Evolutionary conservation across 495 filamentous ascomycete species (phyloP).

Genomic region (Tuber indicum): DNA sequence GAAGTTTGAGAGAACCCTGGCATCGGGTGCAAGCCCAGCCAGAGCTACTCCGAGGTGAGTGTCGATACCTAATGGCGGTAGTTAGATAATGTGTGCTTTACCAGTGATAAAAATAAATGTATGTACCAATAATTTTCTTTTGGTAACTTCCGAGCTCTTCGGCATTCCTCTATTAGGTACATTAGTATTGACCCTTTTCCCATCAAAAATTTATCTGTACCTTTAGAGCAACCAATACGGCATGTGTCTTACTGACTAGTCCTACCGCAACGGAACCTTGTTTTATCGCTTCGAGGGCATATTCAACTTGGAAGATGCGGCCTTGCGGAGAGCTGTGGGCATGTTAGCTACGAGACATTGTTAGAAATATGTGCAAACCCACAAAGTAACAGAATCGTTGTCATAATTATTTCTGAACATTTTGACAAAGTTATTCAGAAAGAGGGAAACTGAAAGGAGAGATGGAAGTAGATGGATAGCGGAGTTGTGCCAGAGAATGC

Average conservation of each 20-base stretch:
- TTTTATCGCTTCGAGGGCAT: constrained; percentile 97
- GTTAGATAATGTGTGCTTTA: neutral
- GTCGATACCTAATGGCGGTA: constrained; percentile 57
- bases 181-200: constrained; percentile 7
- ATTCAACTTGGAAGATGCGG: constrained; percentile 99
- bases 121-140: constrained; percentile 81
- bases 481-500: constrained; percentile 29
- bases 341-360: constrained; percentile 18
- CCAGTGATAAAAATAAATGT: neutral
- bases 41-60: constrained; percentile 92
- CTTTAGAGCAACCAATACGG: constrained; percentile 92
- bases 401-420: constrained; percentile 99
- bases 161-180: constrained; percentile 71
- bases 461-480: constrained; percentile 14
- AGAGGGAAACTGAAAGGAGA: neutral
- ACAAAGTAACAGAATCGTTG: constrained; percentile 99
- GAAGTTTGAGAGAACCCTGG: constrained; percentile 98
- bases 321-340: constrained; percentile 86
- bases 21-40: constrained; percentile 94
- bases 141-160: constrained; percentile 99
- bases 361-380: constrained; percentile 42
- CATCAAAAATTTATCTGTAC: constrained; percentile 62
- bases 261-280: constrained; percentile 97
- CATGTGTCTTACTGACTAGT: constrained; percentile 94
- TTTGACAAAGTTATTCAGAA: constrained; percentile 43